Evolutionary conservation across 1,284 basidiomycete species (phyloP).

Genomic region (Fomitopsis betulina): DNA sequence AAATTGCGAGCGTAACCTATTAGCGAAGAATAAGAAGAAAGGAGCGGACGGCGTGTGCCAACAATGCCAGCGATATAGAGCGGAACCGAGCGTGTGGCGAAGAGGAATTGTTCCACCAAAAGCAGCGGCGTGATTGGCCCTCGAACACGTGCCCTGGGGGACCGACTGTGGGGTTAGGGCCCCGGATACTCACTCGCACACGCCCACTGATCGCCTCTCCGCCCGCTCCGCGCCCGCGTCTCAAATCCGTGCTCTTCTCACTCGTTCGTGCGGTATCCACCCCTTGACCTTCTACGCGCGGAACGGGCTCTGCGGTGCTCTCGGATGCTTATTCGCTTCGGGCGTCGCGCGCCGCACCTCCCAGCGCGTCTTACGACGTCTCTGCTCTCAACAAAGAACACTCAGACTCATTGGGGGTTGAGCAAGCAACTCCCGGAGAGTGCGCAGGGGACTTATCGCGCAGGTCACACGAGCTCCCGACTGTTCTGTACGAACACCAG

Average conservation of each 20-base stretch:
- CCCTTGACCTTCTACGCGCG: neutral
- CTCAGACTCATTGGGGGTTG: no score
- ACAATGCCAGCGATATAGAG: neutral
- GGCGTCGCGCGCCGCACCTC: neutral
- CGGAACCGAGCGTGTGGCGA: neutral
- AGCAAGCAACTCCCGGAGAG: no score
- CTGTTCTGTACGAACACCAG: constrained; percentile 3
- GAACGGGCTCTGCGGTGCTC: neutral
- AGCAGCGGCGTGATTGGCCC: neutral
- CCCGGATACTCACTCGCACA: neutral
- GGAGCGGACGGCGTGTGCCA: neutral
- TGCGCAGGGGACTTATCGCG: neutral
- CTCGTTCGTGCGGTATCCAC: neutral
- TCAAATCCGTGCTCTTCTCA: neutral
- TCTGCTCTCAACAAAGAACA: neutral
- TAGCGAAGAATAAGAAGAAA: neutral
- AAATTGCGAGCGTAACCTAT: neutral
- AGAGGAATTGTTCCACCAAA: neutral
- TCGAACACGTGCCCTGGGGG: neutral
- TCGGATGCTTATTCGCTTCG: neutral
- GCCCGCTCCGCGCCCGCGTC: neutral
- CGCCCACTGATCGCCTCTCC: neutral
- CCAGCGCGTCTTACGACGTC: neutral
- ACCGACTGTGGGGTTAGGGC: constrained; percentile 8
- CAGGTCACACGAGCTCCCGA: neutral